Evolutionary conservation across 1,284 basidiomycete genomes (phyloP).

Genomic region (Golubevia sp.): DNA sequence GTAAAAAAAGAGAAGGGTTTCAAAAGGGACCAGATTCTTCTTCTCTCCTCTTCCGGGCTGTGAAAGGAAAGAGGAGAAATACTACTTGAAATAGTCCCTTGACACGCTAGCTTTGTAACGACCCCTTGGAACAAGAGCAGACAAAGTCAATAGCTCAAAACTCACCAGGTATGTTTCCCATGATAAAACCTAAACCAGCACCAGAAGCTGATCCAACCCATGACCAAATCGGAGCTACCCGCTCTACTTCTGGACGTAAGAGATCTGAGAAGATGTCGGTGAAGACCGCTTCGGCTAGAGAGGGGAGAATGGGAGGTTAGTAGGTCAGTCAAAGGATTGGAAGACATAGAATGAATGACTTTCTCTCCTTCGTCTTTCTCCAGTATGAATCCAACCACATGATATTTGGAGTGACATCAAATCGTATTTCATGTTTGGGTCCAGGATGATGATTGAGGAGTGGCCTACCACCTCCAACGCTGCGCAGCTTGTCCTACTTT

Average conservation of each 20-base stretch:
- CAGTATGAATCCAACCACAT: no score
- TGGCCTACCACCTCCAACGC: no score
- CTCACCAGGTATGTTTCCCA: conserved; percentile 28
- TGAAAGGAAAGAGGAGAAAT: conserved; percentile 6
- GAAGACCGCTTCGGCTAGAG: conserved; percentile 39
- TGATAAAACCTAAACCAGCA: conserved; percentile 48
- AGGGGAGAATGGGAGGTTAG: conserved; percentile 13
- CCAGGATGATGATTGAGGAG: no score
- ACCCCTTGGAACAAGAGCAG: conserved; percentile 11
- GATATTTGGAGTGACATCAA: no score
- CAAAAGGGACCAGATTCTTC: neutral
- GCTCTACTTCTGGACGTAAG: conserved; percentile 53
- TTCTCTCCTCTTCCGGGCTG: conserved; percentile 3
- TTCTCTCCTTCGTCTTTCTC: no score
- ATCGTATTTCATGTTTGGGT: no score
- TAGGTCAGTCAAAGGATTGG: no score
- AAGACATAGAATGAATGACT: no score
- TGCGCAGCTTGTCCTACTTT: no score
- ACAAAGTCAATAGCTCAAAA: conserved; percentile 5
- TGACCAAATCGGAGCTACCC: conserved; percentile 29
- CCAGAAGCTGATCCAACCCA: conserved; percentile 49
- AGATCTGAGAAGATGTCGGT: conserved; percentile 55
- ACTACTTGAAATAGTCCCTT: conserved; percentile 1
- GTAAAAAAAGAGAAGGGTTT: neutral
- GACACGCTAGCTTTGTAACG: neutral